Conservation (phyloP, 2,329 filamentous ascomycete species). For the Pseudogymnoascus sp. region DNA sequence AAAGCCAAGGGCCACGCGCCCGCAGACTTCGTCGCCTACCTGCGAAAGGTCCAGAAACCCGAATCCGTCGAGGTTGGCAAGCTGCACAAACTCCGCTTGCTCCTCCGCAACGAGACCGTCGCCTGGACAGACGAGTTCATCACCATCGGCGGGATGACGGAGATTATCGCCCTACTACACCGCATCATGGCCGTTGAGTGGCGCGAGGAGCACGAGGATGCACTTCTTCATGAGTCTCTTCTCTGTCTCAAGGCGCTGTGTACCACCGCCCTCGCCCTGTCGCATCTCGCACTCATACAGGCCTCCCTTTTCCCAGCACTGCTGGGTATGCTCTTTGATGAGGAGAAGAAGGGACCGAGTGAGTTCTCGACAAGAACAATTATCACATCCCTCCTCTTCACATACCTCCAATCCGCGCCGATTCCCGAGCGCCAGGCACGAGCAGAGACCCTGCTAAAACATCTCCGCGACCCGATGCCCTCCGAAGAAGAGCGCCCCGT, state of each 20-base stretch:
- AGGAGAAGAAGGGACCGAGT: slow-evolving; percentile 95
- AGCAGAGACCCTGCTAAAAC: slow-evolving; percentile 66
- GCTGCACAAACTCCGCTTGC: slow-evolving; percentile 81
- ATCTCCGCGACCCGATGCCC: slow-evolving; percentile 72
- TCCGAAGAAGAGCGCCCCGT: slow-evolving; percentile 70
- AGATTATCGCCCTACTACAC: slow-evolving; percentile 78
- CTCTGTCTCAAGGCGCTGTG: slow-evolving; percentile 91
- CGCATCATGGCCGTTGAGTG: slow-evolving; percentile 95
- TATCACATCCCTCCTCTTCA: slow-evolving; percentile 82
- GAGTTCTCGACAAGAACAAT: slow-evolving; percentile 92
- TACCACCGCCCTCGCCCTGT: slow-evolving; percentile 79
- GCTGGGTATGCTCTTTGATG: slow-evolving; percentile 84
- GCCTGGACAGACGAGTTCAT: slow-evolving; percentile 94
- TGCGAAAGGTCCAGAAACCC: slow-evolving; percentile 73
- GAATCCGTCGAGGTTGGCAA: slow-evolving; percentile 87
- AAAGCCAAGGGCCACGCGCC: slow-evolving; percentile 68
- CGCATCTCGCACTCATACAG: slow-evolving; percentile 74
- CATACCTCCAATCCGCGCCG: slow-evolving; percentile 67
- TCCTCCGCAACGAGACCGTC: slow-evolving; percentile 91
- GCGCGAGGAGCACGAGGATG: slow-evolving; percentile 96
- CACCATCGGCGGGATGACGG: slow-evolving; percentile 80
- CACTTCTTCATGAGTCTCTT: slow-evolving; percentile 82
- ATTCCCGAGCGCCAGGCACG: slow-evolving; percentile 57
- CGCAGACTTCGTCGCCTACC: slow-evolving; percentile 77
- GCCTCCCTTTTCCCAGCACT: slow-evolving; percentile 77